phyloP scores from a whole-genome alignment of 2,329 filamentous ascomycete species.

The Fonsecaea multimorphosa region DNA sequence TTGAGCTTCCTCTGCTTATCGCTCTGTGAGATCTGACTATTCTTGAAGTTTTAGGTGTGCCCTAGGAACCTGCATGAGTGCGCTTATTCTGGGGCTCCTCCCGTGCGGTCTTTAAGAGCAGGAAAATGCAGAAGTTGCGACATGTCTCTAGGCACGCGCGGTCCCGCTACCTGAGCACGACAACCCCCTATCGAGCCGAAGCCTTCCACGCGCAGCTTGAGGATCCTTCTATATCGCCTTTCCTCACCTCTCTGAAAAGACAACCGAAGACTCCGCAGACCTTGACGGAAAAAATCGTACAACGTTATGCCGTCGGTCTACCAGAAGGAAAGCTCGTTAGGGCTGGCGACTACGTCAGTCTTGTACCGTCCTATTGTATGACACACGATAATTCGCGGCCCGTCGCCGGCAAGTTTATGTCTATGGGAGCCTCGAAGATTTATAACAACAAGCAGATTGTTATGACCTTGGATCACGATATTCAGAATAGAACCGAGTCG shows the following conservation, averaged over 20 bases:
- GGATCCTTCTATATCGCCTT: no score
- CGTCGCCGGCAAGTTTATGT: conserved; percentile 79
- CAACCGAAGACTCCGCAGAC: conserved; percentile 68
- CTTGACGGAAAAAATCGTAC: conserved; percentile 90
- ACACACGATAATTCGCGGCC: conserved; percentile 86
- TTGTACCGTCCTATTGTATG: conserved; percentile 76
- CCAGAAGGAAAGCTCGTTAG: conserved; percentile 75
- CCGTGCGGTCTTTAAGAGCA: no score
- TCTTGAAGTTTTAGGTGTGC: no score
- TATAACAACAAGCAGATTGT: conserved; percentile 83
- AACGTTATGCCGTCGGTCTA: conserved; percentile 78
- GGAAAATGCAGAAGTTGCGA: no score
- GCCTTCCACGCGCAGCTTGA: conserved; percentile 62
- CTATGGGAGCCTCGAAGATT: conserved; percentile 78
- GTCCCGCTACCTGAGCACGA: no score
- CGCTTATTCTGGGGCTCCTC: no score
- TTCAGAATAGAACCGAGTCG: conserved; percentile 78
- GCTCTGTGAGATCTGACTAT: no score
- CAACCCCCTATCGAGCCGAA: no score
- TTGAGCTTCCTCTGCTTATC: no score
- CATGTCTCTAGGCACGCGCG: no score
- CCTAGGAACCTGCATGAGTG: no score
- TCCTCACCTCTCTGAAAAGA: conserved; percentile 76
- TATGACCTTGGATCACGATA: conserved; percentile 85
- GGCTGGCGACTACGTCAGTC: conserved; percentile 81